phyloP scores from a whole-genome alignment of 345 rosid genomes.

The Brassica nigra region DNA sequence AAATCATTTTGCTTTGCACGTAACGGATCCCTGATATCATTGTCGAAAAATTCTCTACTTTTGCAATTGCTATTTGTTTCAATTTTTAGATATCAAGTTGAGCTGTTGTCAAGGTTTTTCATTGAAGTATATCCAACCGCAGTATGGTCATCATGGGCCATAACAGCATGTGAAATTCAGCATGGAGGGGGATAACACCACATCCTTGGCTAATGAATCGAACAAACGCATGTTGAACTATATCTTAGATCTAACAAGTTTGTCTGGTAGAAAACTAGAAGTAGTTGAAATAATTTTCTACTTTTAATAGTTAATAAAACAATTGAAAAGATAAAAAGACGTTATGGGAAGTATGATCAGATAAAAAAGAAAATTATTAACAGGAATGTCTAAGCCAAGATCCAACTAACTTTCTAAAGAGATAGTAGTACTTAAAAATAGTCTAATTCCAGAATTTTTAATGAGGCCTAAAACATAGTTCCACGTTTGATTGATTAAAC shows the following conservation, averaged over 20 bases:
- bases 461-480: background rate
- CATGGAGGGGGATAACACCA: background rate
- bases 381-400: background rate
- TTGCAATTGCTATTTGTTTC: slow-evolving; percentile 21
- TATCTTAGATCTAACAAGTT: background rate
- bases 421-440: background rate
- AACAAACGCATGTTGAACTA: background rate
- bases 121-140: background rate
- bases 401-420: background rate
- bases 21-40: slow-evolving; percentile 28
- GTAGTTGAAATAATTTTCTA: background rate
- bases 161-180: background rate
- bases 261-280: background rate
- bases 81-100: slow-evolving; percentile 4
- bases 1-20: slow-evolving; percentile 37
- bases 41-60: background rate
- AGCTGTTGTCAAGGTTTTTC: slow-evolving; percentile 5
- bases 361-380: background rate
- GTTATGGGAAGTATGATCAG: background rate
- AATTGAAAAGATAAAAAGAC: background rate
- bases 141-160: background rate
- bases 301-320: background rate
- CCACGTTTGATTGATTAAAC: background rate
- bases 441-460: background rate
- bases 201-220: background rate